Evolutionary conservation across 768 basidiomycete species (phyloP), one percentile per base, ranked within the genome.

Genomic region (Mycena epipterygia): DNA sequence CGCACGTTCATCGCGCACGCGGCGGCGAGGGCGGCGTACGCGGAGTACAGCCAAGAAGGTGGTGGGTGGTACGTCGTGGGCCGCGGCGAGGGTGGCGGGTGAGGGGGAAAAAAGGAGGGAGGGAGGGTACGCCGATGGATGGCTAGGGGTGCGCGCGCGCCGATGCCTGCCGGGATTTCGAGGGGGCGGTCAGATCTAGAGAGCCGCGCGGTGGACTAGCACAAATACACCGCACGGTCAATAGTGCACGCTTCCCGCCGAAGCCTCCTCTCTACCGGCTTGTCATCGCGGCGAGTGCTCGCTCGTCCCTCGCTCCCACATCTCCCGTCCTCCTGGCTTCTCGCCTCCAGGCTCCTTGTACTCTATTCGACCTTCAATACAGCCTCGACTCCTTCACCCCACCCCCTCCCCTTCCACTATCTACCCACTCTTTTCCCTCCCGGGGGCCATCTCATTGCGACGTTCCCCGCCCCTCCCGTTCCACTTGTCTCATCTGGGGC

Each of bases 321-420:
- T 52, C 51, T 52, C 51, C 51, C 51, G 51, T 30, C 30, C 51
- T 7, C 51, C 42, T 44, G 42, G 21, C 21, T 44, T 44, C 42
- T 44, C 42, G 42, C 42, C 42, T 44, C 42, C 42, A n/a, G 21
- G 42, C 29, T 52, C 32, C 32, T 52, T 33, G 30, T 53, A 53
- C 52, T 19, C 52, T 32, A 21, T 35, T 53, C 52, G 52, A 35
- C 52, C 52, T 53, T 53, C 52, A 53, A 35, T 53, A n/a, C 25
- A 53, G 32, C 32, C 52, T 53, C 52, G 52, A 53, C 32, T 32
- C 52, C 52, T 53, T 52, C 51, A 52, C n/a, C 30, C 32, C 52
- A 53, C 52, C 52, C 21, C 14, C 52, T 25, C 35, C 53, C 2
- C 35, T 3, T 23, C 8, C 35, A 37, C 14, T 23, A 52, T 52